phyloP scores from a whole-genome alignment of 1,139 yeast genomes.

The Pichia inconspicua region DNA sequence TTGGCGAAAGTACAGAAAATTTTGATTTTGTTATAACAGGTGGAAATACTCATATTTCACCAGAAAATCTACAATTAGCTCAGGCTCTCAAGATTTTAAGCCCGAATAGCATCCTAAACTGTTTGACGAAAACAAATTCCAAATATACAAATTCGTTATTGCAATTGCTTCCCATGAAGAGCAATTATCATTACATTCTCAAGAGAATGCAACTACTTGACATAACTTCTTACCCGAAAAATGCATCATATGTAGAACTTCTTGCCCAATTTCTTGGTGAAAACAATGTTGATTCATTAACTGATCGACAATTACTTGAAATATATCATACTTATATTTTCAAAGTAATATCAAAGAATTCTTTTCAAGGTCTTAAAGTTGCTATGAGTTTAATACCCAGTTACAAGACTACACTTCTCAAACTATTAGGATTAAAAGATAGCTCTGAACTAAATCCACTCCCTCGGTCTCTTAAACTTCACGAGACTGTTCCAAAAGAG shows the following conservation, averaged over 20 bases:
- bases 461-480: neutral
- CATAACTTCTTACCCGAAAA: neutral
- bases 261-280: conserved; percentile 1
- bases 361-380: neutral
- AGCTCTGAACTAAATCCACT: neutral
- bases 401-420: neutral
- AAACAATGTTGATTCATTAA: neutral
- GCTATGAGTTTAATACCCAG: conserved; percentile 6
- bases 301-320: neutral
- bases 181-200: too few relatives aligned
- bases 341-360: neutral
- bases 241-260: neutral
- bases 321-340: conserved; percentile 2
- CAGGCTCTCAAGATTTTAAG: neutral
- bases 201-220: neutral
- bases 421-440: conserved; percentile 1
- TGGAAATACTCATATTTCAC: neutral
- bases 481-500: neutral
- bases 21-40: neutral
- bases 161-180: neutral
- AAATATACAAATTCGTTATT: neutral
- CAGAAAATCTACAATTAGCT: neutral
- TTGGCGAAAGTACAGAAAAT: neutral
- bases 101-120: neutral
- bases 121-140: neutral